Evolutionary conservation across 768 basidiomycete species (phyloP).

Genomic region (Russula foetens): DNA sequence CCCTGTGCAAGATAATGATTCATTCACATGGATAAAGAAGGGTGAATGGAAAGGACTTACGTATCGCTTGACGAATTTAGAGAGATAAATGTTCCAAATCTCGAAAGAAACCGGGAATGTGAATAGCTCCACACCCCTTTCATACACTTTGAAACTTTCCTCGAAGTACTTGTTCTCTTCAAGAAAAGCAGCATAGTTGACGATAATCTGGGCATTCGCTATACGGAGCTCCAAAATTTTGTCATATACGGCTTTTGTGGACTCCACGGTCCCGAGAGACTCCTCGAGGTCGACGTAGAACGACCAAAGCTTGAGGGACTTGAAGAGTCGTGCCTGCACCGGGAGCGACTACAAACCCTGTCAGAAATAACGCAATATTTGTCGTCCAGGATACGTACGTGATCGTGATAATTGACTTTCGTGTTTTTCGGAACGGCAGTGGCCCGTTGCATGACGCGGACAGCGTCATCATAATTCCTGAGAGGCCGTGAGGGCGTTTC

Average conservation of each 20-base stretch:
- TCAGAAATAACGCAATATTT: slow-evolving; percentile 14
- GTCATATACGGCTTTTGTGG: slow-evolving; percentile 89
- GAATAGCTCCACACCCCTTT: slow-evolving; percentile 94
- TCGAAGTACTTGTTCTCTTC: slow-evolving; percentile 99
- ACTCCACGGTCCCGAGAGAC: slow-evolving; percentile 89
- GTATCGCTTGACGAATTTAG: slow-evolving; percentile 95
- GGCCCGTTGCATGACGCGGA: slow-evolving; percentile 95
- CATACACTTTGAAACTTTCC: slow-evolving; percentile 98
- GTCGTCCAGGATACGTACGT: slow-evolving; percentile 43
- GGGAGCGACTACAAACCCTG: slow-evolving; percentile 51
- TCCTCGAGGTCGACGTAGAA: slow-evolving; percentile 98
- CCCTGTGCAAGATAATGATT: slow-evolving; percentile 41
- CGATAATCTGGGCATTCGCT: slow-evolving; percentile 94
- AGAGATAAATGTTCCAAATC: slow-evolving; percentile 97
- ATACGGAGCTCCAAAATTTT: slow-evolving; percentile 94
- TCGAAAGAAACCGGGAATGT: slow-evolving; percentile 98
- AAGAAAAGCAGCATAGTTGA: slow-evolving; percentile 95
- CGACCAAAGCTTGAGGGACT: slow-evolving; percentile 97
- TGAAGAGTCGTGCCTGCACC: slow-evolving; percentile 88
- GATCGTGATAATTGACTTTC: slow-evolving; percentile 91
- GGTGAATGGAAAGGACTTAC: slow-evolving; percentile 38
- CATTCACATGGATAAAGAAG: not conserved
- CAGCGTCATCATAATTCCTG: slow-evolving; percentile 95
- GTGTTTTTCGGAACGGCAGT: slow-evolving; percentile 83
- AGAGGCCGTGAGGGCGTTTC: slow-evolving; percentile 14